Evolutionary conservation across 2,329 filamentous ascomycete species (phyloP), one percentile per base, ranked within the genome.

Genomic region (Exophiala mesophila): DNA sequence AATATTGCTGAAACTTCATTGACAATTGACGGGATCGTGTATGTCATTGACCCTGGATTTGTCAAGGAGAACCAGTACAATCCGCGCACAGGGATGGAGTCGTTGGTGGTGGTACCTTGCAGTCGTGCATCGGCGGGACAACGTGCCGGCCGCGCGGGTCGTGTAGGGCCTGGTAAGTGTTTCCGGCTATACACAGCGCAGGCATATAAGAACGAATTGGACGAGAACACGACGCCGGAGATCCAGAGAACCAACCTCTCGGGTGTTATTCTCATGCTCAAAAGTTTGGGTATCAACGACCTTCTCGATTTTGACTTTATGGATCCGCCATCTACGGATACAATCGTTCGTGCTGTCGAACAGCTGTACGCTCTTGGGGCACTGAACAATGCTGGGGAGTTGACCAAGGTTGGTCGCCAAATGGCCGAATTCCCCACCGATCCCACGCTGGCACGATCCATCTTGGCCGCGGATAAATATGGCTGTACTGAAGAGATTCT

Each of bases 231-330:
- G 0, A 90, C 85, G 0, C 92, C 92, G 0, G 92, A 97, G 61
- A 95, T 98, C 30, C 85, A 94, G 60, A 78, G 92, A 13, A 90
- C 86, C 0, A 98, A 97, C 57, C 77, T 98, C 2, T 83, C 88
- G 57, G 97, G 97, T 57, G 97, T 89, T 0, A 90, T 98, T 3
- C 73, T 98, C 10, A 78, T 98, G 36, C 75, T 98, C 34, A 98
- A 98, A 61, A 95, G 88, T 0, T 76, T 98, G 1, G 92, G 92
- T 0, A 90, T 98, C 13, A 90, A 87, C 59, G 89, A 98, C 55
- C 72, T 98, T 7, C 69, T 98, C 1, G 90, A 98, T 63, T 98
- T 98, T 59, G 88, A 97, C 62, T 98, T 98, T 57, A 97, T 97
- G 80, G 90, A 97, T 55, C 83, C 89, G 0, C 92, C 92, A 0